Evolutionary conservation across 495 filamentous ascomycete genomes (phyloP).

Genomic region (Penicillium bovifimosum): DNA sequence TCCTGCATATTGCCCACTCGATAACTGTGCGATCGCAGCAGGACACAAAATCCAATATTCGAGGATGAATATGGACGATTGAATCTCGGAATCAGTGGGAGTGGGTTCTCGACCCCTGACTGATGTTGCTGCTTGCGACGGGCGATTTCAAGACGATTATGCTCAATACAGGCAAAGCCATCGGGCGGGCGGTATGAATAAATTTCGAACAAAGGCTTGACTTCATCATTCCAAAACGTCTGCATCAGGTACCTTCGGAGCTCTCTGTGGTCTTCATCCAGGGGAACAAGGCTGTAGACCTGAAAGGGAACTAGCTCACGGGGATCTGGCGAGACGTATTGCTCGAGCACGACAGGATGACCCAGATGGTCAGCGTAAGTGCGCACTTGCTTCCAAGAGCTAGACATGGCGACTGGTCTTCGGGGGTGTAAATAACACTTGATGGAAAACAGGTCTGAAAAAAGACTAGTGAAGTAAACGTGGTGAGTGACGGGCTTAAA

Average conservation of each 20-base stretch:
- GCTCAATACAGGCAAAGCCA: conserved; percentile 19
- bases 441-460: conserved; percentile 2
- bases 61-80: neutral
- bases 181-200: conserved; percentile 19
- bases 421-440: neutral
- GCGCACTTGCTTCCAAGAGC: conserved; percentile 14
- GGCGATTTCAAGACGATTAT: conserved; percentile 21
- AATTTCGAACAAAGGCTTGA: conserved; percentile 18
- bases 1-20: conserved; percentile 9
- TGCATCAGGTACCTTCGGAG: conserved; percentile 17
- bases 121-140: conserved; percentile 20
- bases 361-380: conserved; percentile 15
- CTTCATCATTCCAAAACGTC: conserved; percentile 4
- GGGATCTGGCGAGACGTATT: conserved; percentile 10
- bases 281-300: conserved; percentile 22
- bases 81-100: conserved; percentile 14
- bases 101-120: conserved; percentile 6
- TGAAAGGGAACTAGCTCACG: conserved; percentile 4
- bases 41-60: conserved; percentile 8
- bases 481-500: neutral
- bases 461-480: conserved; percentile 1
- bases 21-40: conserved; percentile 17
- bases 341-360: conserved; percentile 14
- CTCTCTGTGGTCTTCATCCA: conserved; percentile 18
- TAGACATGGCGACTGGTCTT: no score